phyloP scores from a whole-genome alignment of 768 basidiomycete genomes.

The Mycena indigotica region DNA sequence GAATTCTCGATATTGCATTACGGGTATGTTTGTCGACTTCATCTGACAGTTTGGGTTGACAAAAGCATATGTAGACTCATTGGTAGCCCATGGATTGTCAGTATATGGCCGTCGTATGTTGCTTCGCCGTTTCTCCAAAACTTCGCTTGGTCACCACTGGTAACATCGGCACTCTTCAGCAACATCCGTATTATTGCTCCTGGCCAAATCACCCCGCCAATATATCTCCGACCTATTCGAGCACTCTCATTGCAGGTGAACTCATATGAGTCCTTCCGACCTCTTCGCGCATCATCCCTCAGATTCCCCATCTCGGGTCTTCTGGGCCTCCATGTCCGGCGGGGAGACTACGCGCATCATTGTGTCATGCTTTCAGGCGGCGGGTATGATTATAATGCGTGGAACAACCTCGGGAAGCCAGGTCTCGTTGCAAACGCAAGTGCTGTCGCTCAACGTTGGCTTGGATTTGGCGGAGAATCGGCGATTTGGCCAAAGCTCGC shows the following conservation, averaged over 20 bases:
- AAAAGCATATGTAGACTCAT: background rate
- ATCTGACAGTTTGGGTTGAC: background rate
- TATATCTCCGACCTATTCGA: background rate
- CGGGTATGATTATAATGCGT: background rate
- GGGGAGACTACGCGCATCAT: background rate
- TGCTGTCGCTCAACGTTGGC: background rate
- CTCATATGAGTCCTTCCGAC: background rate
- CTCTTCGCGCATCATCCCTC: background rate
- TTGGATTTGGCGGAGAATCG: background rate
- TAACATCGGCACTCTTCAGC: background rate
- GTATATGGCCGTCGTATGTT: background rate
- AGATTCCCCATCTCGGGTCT: background rate
- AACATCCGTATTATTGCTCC: background rate
- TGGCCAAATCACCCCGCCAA: background rate
- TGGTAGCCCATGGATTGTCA: background rate
- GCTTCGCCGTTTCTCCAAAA: background rate
- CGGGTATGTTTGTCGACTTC: constrained; percentile 1
- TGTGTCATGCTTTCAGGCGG: background rate
- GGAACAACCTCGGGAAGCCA: background rate
- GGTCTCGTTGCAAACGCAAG: background rate
- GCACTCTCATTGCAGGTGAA: background rate
- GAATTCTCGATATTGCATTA: constrained; percentile 4
- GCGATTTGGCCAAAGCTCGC: background rate
- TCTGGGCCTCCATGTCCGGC: background rate
- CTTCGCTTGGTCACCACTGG: constrained; percentile 1